Evolutionary conservation across 2,329 filamentous ascomycete species (phyloP).

Genomic region (Parastagonospora nodorum): DNA sequence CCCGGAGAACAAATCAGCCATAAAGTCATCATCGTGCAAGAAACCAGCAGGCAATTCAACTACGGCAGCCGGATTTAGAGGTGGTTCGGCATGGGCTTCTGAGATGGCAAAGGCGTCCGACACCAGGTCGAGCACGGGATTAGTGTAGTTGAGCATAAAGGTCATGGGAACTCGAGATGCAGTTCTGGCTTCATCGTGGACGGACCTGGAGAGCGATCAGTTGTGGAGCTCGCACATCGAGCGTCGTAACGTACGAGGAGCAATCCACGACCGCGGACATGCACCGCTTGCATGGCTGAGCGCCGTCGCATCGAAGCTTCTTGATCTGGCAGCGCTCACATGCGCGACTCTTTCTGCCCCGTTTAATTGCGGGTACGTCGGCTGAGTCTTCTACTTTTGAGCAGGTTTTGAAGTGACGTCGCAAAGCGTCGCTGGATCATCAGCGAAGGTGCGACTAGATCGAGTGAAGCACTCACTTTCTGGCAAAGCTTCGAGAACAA

Average conservation of each 20-base stretch:
- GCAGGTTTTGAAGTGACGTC: slow-evolving; percentile 10
- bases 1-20: slow-evolving; percentile 7
- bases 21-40: not conserved
- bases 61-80: not conserved
- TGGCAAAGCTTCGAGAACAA: slow-evolving; percentile 6
- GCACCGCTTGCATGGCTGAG: too few relatives aligned
- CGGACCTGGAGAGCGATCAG: not conserved
- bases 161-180: slow-evolving; percentile 1
- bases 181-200: not conserved
- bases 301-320: not conserved
- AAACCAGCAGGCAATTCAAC: not conserved
- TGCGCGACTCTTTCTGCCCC: slow-evolving; percentile 6
- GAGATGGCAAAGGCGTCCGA: slow-evolving; percentile 8
- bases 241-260: not conserved
- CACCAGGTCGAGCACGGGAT: slow-evolving; percentile 11
- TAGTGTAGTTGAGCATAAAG: slow-evolving; percentile 17
- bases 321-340: slow-evolving; percentile 5
- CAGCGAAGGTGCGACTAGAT: not conserved
- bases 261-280: too few relatives aligned
- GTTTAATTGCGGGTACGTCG: not conserved
- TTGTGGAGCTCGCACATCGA: not conserved
- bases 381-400: not conserved
- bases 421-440: slow-evolving; percentile 10
- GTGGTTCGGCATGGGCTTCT: slow-evolving; percentile 1
- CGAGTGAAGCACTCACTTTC: not conserved